These are phyloP conservation scores for Mayamaea pseudoterrestris DNA, from an alignment of 108 stramenopile genomes.

Conservation along the genomic window DNA sequence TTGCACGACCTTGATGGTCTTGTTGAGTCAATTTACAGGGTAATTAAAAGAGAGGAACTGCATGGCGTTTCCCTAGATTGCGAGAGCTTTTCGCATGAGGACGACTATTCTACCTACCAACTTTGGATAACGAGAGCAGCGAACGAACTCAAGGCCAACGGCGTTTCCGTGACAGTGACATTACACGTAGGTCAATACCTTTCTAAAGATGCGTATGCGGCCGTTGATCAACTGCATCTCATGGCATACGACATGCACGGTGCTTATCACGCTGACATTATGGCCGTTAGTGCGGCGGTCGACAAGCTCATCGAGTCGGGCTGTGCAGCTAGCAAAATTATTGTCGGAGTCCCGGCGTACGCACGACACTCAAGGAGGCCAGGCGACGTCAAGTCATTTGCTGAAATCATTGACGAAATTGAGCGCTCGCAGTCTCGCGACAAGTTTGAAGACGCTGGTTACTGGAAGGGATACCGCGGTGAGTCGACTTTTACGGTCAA, in stretches of 20 bases:
- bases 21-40: neutral
- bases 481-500: conserved; percentile 35
- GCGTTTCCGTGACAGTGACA: conserved; percentile 17
- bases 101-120: conserved; percentile 25
- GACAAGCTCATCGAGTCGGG: conserved; percentile 4
- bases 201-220: conserved; percentile 13
- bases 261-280: conserved; percentile 6
- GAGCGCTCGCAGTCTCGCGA: neutral
- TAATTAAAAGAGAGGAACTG: conserved; percentile 9
- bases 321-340: conserved; percentile 26
- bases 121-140: conserved; percentile 2
- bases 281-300: conserved; percentile 1
- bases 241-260: conserved; percentile 64
- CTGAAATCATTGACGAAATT: conserved; percentile 43
- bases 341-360: conserved; percentile 64
- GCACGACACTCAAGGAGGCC: conserved; percentile 29
- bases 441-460: conserved; percentile 4
- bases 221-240: conserved; percentile 44
- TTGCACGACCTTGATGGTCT: neutral
- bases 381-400: conserved; percentile 42
- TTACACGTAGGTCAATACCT: conserved; percentile 30
- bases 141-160: neutral
- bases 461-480: conserved; percentile 30
- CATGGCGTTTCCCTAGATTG: conserved; percentile 45
- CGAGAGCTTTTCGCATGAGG: conserved; percentile 17